phyloP scores from a whole-genome alignment of 164 flowering plant genomes.

The Berberis vulgaris region DNA sequence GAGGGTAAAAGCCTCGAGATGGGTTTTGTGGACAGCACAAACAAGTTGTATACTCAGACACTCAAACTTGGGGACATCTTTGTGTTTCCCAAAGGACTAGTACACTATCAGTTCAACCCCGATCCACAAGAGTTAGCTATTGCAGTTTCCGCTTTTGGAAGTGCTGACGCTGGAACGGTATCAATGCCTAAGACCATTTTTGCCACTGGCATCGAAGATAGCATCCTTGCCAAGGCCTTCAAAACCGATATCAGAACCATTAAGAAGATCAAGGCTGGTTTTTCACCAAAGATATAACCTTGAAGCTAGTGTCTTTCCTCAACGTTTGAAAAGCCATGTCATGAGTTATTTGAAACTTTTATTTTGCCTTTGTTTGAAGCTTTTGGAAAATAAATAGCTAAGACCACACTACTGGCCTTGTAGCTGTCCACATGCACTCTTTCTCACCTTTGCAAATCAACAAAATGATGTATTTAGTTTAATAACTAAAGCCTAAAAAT shows the following conservation, averaged over 20 bases:
- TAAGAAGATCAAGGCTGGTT: constrained; percentile 18
- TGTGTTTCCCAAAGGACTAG: constrained; percentile 21
- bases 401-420: neutral
- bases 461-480: neutral
- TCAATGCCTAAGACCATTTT: constrained; percentile 12
- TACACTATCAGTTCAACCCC: constrained; percentile 11
- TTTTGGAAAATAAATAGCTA: neutral
- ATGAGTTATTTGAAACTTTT: neutral
- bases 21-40: constrained; percentile 17
- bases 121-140: constrained; percentile 4
- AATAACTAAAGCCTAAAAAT: too few species aligned
- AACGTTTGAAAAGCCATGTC: neutral
- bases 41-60: constrained; percentile 17
- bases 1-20: constrained; percentile 12
- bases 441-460: neutral
- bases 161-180: constrained; percentile 16
- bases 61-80: constrained; percentile 19
- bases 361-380: neutral
- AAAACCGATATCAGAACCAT: constrained; percentile 18
- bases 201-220: constrained; percentile 12
- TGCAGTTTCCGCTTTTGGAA: constrained; percentile 12
- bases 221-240: constrained; percentile 16
- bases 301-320: neutral
- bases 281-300: constrained; percentile 8
- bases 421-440: neutral